Evolutionary conservation across 345 rosid species (phyloP), one percentile per base, ranked within the genome.

Genomic region (Eutrema yunnanense): DNA sequence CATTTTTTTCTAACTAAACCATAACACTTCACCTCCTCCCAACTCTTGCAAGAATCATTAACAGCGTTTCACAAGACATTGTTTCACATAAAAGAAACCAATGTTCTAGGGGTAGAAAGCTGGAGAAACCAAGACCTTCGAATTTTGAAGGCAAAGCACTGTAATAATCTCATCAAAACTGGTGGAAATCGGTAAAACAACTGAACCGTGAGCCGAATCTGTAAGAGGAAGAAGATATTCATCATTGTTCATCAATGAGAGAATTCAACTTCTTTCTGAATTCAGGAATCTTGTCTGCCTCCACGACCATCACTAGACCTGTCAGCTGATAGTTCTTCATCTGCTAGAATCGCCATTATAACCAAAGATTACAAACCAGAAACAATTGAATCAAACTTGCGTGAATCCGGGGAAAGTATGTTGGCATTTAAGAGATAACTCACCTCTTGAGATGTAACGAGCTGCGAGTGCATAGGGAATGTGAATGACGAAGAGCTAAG

Each of bases 401-500:
- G 50, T 12, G 36, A 30, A 3, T 62, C n/a, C 6, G 22, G 3
- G 4, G 41, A 38, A 38, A 8, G 42, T 38, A 8, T 38, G 47
- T 59, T 10, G 33, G 26, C 12, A 42, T 4, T 8, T 69, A 43
- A 48, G 68, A 69, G 37, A 58, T 32, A 62, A 37, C 90, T 74
- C 81, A 72, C 99, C 87, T 92, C 98, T 30, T 73, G 80, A 72
- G 86, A 67, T 61, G 89, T 75, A 13, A 88, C 81, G 2, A 75
- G 85, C 73, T 83, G 84, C 3, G 79, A 81, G 46, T 49, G 82
- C 78, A 82, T 76, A 11, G 96, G 90, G 72, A 80, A 95, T 62
- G 53, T 80, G 77, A 92, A 87, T 34, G 96, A 88, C 96, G 97
- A 95, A 1, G 84, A 79, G 73, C 96, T 84, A 37, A 92, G 86